Evolutionary conservation across 176 grass and related monocot species (phyloP), one percentile per base, ranked within the genome.

Genomic region (Musa itinerans): DNA sequence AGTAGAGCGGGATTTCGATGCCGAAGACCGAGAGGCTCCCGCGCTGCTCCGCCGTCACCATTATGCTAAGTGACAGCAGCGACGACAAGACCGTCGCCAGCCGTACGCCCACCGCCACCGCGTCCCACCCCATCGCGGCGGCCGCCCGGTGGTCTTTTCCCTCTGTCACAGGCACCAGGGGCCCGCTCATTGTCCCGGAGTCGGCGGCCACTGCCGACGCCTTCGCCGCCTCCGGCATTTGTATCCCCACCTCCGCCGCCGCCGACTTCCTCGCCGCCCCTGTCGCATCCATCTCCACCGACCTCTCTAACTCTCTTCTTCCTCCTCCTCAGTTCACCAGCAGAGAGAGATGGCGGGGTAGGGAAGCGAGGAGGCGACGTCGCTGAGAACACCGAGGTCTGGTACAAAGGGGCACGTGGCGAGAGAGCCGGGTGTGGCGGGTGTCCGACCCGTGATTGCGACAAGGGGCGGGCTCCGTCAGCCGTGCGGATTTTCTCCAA

Each of bases 41-140:
- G 5, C 50, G 74, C 78, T 96, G 89, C 82, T 96, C 90, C 54
- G 82, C 84, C 26, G 80, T 87, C 50, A 96, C 63, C 86, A 96
- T 89, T 17, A 89, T 59, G 4, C 69, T 73, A 65, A 96, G 74
- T 0, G 92, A 78, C 17, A 96, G 77, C 62, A 92, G 22, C 1
- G 89, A 74, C 61, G 81, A 80, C 63, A 74, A 80, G 51, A 85
- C 76, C 52, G 89, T 52, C 50, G 68, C 82, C 34, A 56, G 86
- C 80, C 86, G 75, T 19, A 81, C 58, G 24, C 57, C 70, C 23
- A 85, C 84, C 71, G 83, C 79, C 24, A 63, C 82, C 10, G 83
- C 27, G 62, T 84, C 84, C 74, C 83, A 78, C 74, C 84, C 65
- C 69, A 63, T 19, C 61, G 20, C 63, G 1, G 20, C 63, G 1